Evolutionary conservation across 1,284 basidiomycete genomes (phyloP).

Genomic region (Neolentinus lepideus): DNA sequence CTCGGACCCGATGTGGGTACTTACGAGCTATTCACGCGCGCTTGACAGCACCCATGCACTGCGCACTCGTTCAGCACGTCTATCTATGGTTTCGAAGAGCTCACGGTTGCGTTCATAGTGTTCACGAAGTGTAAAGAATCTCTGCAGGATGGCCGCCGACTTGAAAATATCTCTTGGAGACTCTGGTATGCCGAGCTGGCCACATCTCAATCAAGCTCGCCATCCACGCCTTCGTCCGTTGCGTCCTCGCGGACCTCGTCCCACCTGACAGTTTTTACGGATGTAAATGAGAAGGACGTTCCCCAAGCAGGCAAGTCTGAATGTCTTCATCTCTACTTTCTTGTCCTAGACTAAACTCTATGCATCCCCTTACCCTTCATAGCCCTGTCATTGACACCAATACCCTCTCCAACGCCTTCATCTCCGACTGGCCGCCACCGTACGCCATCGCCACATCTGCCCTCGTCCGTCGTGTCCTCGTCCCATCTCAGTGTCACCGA

Average conservation of each 20-base stretch:
- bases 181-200: constrained; percentile 71
- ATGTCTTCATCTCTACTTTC: not conserved
- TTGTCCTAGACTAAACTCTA: not conserved
- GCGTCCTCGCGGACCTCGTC: constrained; percentile 3
- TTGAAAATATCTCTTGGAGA: constrained; percentile 85
- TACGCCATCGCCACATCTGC: constrained; percentile 15
- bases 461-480: constrained; percentile 21
- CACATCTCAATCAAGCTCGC: constrained; percentile 21
- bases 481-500: constrained; percentile 13
- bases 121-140: constrained; percentile 80
- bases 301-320: constrained; percentile 2
- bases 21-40: too few relatives aligned
- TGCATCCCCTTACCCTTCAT: not conserved
- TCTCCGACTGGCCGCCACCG: constrained; percentile 10
- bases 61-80: constrained; percentile 1
- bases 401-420: constrained; percentile 8
- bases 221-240: constrained; percentile 21
- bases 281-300: not conserved
- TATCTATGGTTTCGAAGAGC: too few relatives aligned
- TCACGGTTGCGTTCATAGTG: too few relatives aligned
- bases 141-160: constrained; percentile 66
- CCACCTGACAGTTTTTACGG: constrained; percentile 4
- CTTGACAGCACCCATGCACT: too few relatives aligned
- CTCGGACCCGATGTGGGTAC: too few relatives aligned
- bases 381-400: not conserved